Evolutionary conservation across 371 early-diverging fungal genomes (phyloP), one percentile per base, ranked within the genome.

Genomic region (Massospora cicadina): DNA sequence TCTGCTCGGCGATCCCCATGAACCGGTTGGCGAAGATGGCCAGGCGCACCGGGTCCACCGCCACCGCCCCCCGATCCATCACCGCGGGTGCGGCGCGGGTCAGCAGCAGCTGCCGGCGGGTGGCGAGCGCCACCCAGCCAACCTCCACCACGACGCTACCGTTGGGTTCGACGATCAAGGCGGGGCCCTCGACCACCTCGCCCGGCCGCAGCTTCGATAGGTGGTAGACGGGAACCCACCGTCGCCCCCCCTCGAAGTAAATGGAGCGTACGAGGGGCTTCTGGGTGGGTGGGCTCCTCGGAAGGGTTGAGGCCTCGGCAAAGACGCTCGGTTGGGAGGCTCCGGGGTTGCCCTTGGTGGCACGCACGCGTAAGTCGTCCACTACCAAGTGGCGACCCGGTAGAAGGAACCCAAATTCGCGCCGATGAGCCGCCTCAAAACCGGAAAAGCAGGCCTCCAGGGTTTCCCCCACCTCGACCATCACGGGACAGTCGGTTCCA

Each of bases 1-100:
- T 96, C 74, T 96, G 94, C 69, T 96, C 95, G 13, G 96, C 98
- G 72, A 97, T 95, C 64, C 84, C 81, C 98, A 97, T 97, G 68
- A 97, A 97, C 1, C 98, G 83, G 75, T 95, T 93, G 0, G 89
- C 86, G 71, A 97, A 93, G 23, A 97, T 87, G 1, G 91, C 82
- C 7, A 97, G 76, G 72, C 85, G 85, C 64, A 95, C 90, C 27
- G 91, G 90, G 63, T 91, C 92, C 17, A 43, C 43, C 17, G 5
- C 86, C 70, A 97, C 92, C 23, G 95, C 87, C 1, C 90, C 82
- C 7, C 95, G 76, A 72, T 85, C 84, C 63, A 94, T 90, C 27
- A 90, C 89, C 61, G 91, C 92, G 70, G 64, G 71, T 70, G 62
- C 74, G n/a, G 63, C 54, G 54, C n/a, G 63, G 7, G 79, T 78